Base-by-base conservation (phyloP, 2,329 filamentous ascomycete species). In the Lachnellula arida region DNA sequence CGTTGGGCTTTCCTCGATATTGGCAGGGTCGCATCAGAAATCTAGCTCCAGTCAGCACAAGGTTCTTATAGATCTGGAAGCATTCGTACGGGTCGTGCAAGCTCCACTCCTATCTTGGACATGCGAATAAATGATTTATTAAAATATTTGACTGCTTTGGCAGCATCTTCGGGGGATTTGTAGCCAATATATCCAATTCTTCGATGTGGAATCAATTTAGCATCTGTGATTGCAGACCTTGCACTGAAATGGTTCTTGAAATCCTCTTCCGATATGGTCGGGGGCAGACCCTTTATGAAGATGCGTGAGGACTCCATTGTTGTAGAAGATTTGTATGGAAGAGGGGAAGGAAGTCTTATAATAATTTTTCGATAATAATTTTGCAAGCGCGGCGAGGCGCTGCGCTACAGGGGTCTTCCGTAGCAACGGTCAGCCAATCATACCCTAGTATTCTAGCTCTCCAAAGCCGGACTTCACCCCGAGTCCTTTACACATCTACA, bases 101-200 rank as follows among this genome's bases (percentile, higher is more conserved):
- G 76, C 75, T 97, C 92, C 60, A 97, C 94, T 32, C 81, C 81
- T 67, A 99, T 91, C 76, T 87, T 95, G 56, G 92, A 96, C 89
- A 97, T 94, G 66, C 91, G 90, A 67, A 99, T 91, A 74, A 91
- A 99, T 61, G 92, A 87, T 71, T 84, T 90, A 78, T 99, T 92
- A 79, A 97, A 97, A 77, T 96, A 96, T 73, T 89, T 92, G 71
- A 95, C 88, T 46, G 94, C 93, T 68, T 86, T 83, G 55, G 82
- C 78, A 55, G 94, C 94, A 70, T 90, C 87, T 60, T 93, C 84
- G 14, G 88, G 77, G 51, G 83, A 89, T 75, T 89, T 92, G 79
- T 93, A 97, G 60, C 94, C 94, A 58, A 99, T 85, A 79, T 96
- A 99, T 65, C 92, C 94, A 73, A 99, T 97, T 65, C 92, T 84